Conservation (phyloP, 2,329 filamentous ascomycete genomes). For the Penicillium sp. region DNA sequence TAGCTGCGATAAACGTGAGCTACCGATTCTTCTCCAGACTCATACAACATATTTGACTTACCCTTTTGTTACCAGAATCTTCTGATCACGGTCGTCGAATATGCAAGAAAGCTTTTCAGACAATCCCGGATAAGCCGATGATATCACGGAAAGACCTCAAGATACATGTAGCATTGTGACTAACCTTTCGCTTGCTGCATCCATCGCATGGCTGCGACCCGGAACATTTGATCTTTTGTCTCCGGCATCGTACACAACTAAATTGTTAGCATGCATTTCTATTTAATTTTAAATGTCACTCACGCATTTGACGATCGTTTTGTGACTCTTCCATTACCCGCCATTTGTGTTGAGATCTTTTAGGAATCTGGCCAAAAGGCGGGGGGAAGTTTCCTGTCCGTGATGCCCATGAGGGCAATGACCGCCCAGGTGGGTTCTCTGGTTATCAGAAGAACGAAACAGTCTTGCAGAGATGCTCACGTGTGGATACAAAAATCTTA, state of each 20-base stretch:
- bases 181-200: slow-evolving; percentile 41
- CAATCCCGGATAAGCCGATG: too few species aligned
- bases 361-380: neutral
- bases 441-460: neutral
- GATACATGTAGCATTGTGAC: too few species aligned
- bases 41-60: slow-evolving; percentile 24
- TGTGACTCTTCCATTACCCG: slow-evolving; percentile 23
- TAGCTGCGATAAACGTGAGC: slow-evolving; percentile 25
- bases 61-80: slow-evolving; percentile 50
- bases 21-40: neutral
- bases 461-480: too few species aligned
- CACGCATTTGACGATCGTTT: slow-evolving; percentile 37
- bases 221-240: slow-evolving; percentile 48
- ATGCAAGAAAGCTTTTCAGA: slow-evolving; percentile 34
- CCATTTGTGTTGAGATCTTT: slow-evolving; percentile 12
- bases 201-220: slow-evolving; percentile 44
- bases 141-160: too few species aligned
- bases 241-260: slow-evolving; percentile 47
- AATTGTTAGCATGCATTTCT: neutral
- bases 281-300: slow-evolving; percentile 5
- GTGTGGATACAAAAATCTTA: neutral
- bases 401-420: neutral
- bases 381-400: neutral
- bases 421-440: neutral
- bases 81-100: slow-evolving; percentile 50